A percentile compares a stretch with the other conserved stretches of the same genome.
phyloP scores from a whole-genome alignment of 2,329 filamentous ascomycete genomes.

The Colletotrichum trifolii region DNA sequence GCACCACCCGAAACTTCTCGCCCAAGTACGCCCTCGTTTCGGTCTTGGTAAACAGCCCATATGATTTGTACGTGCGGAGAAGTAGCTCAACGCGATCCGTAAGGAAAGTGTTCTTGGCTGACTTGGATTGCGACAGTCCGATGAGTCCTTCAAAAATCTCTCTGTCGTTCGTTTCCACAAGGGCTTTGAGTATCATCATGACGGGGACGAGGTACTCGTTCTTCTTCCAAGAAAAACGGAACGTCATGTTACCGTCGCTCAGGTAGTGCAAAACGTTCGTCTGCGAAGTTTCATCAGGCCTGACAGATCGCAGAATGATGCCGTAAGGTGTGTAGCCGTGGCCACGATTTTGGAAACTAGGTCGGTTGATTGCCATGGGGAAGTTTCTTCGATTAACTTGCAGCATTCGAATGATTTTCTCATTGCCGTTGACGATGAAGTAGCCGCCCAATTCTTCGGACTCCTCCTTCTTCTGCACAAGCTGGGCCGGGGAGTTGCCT shows the following conservation, averaged over 20 bases:
- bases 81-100: conserved; percentile 94
- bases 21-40: conserved; percentile 90
- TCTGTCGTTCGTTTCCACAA: conserved; percentile 94
- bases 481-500: conserved; percentile 81
- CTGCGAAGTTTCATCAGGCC: conserved; percentile 97
- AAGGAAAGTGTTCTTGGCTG: conserved; percentile 88
- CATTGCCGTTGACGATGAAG: conserved; percentile 97
- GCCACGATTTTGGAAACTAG: conserved; percentile 89
- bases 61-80: conserved; percentile 91
- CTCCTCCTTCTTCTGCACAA: conserved; percentile 92
- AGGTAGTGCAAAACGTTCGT: conserved; percentile 98
- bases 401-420: conserved; percentile 94
- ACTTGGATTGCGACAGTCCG: conserved; percentile 79
- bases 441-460: conserved; percentile 96
- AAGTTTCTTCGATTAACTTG: conserved; percentile 93
- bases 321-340: conserved; percentile 88
- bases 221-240: conserved; percentile 98
- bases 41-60: conserved; percentile 82
- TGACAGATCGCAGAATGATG: conserved; percentile 90
- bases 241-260: conserved; percentile 94
- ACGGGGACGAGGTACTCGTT: conserved; percentile 96
- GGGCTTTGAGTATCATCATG: conserved; percentile 95
- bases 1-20: conserved; percentile 88
- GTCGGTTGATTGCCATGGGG: conserved; percentile 91
- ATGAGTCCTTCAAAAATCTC: conserved; percentile 97